A percentile compares a stretch with the other conserved stretches of the same genome.
Evolutionary conservation across 495 filamentous ascomycete genomes (phyloP).

Genomic region (Bryoglossum gracile): DNA sequence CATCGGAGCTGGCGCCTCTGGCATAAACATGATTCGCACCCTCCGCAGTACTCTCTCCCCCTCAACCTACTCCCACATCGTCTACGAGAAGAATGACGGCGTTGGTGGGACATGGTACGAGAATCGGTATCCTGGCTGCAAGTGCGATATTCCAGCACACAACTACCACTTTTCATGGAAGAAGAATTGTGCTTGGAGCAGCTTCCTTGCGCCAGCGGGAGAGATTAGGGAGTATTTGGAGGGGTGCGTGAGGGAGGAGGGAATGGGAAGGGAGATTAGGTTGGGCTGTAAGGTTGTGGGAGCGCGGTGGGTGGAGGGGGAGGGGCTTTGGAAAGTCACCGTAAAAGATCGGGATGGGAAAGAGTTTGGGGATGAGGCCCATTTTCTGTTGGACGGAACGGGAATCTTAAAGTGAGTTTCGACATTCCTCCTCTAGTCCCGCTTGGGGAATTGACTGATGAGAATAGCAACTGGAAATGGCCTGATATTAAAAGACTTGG

Average conservation of each 20-base stretch:
- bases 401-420: conserved; percentile 16
- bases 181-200: conserved; percentile 49
- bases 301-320: conserved; percentile 13
- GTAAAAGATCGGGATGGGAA: background rate
- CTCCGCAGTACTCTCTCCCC: conserved; percentile 11
- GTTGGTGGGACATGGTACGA: conserved; percentile 55
- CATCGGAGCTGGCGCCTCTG: conserved; percentile 11
- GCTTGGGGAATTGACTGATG: too few relatives aligned
- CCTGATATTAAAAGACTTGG: conserved; percentile 29
- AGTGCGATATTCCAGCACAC: conserved; percentile 48
- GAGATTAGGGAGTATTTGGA: conserved; percentile 56
- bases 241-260: conserved; percentile 44
- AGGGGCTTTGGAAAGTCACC: conserved; percentile 6
- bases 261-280: conserved; percentile 44
- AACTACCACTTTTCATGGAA: conserved; percentile 52
- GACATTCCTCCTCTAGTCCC: background rate
- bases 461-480: conserved; percentile 40
- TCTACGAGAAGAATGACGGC: conserved; percentile 74
- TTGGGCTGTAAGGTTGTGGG: background rate
- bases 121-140: conserved; percentile 50
- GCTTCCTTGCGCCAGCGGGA: conserved; percentile 46
- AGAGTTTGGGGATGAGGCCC: conserved; percentile 7
- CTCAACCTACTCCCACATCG: conserved; percentile 40
- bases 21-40: conserved; percentile 7
- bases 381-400: conserved; percentile 12